Evolutionary conservation across 2,329 filamentous ascomycete species (phyloP).

Genomic region (Fusarium sp.): DNA sequence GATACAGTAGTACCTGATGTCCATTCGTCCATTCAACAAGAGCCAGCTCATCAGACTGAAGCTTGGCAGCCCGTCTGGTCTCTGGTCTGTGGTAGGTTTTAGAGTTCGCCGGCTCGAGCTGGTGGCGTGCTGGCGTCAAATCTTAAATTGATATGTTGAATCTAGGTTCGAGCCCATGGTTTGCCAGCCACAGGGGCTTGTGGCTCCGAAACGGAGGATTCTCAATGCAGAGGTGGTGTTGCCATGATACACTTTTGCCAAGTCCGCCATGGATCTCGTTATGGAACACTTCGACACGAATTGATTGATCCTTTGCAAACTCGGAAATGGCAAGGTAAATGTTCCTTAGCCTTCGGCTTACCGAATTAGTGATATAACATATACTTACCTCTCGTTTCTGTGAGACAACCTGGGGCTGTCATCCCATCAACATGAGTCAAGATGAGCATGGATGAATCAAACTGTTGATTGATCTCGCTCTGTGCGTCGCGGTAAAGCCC

Average conservation of each 20-base stretch:
- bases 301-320: slow-evolving; percentile 18
- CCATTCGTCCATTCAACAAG: background rate
- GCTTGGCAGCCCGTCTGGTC: slow-evolving; percentile 24
- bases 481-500: background rate
- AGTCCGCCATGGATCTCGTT: slow-evolving; percentile 11
- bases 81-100: slow-evolving; percentile 10
- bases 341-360: slow-evolving; percentile 12
- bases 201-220: slow-evolving; percentile 18
- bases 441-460: slow-evolving; percentile 2
- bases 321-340: slow-evolving; percentile 16
- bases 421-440: slow-evolving; percentile 27
- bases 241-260: slow-evolving; percentile 22
- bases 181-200: slow-evolving; percentile 20
- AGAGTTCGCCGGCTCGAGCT: slow-evolving; percentile 24
- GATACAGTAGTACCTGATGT: background rate
- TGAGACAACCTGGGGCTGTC: background rate
- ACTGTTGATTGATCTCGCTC: slow-evolving; percentile 2
- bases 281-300: slow-evolving; percentile 16
- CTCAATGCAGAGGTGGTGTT: slow-evolving; percentile 22
- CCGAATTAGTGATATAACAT: background rate
- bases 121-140: slow-evolving; percentile 39
- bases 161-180: slow-evolving; percentile 20
- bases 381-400: background rate
- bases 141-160: slow-evolving; percentile 30
- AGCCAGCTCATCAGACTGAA: slow-evolving; percentile 34